Evolutionary conservation across 2,329 filamentous ascomycete genomes (phyloP), one percentile per base, ranked within the genome.

Genomic region (Curvularia lunata): DNA sequence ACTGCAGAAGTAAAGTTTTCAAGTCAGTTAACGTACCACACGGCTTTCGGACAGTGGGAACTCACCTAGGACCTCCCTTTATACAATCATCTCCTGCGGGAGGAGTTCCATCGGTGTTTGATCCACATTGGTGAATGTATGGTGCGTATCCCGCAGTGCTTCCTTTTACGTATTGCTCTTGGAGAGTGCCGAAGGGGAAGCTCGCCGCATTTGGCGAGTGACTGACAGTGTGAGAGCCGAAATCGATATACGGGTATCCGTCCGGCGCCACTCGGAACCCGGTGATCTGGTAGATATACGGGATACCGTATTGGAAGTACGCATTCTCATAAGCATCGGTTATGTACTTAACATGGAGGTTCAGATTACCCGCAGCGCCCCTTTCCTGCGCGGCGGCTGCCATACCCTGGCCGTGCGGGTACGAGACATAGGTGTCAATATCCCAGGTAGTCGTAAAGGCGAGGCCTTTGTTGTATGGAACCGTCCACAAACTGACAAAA

Each of bases 391-490:
- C 55, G 9, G 55, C 55, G 8, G 55, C 55, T 19, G 55, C 55
- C 8, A 58, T 58, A 16, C 55, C 55, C 30, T 58, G 55, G 5
- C 55, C 55, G n/a, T 58, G 55, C 0, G 55, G 55, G 12, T 58
- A 58, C 8, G 55, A 58, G 30, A 58, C 55, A 30, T 58, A 58
- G 12, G 55, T 58, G 12, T 58, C 55, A 8, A 58, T 58, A 5
- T 58, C 55, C 55, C 55, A 58, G 1, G 55, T 58, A 25, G 55
- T 58, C 5, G 55, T 58, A 32, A 58, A 58, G 6, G 45, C 55
- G 2, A 58, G 55, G 6, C 55, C 55, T 32, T 58, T 58, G 32
- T 58, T 58, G 51, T 58, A 58, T 6, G 55, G 55, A 28, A 58
- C 55, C 5, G 55, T 48, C 55, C 55, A 58, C 4, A 58, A 25